Conservation (phyloP, 768 basidiomycete genomes). For the Boletales sp. region DNA sequence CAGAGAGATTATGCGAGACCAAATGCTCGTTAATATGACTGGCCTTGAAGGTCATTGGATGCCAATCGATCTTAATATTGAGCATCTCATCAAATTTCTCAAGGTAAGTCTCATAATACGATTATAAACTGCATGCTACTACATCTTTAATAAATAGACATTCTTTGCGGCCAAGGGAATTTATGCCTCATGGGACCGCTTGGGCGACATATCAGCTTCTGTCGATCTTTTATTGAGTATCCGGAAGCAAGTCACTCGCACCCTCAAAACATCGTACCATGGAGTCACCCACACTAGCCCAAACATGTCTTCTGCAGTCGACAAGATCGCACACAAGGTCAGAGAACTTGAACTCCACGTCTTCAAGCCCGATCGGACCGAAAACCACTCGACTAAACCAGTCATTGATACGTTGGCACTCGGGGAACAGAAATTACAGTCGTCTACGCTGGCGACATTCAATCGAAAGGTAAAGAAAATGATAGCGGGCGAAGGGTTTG, state of each 20-base stretch:
- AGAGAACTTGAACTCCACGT: conserved; percentile 11
- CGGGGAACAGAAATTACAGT: conserved; percentile 22
- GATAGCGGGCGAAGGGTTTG: conserved; percentile 3
- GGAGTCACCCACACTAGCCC: conserved; percentile 22
- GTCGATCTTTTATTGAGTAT: conserved; percentile 27
- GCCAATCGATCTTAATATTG: conserved; percentile 36
- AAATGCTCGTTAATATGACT: conserved; percentile 31
- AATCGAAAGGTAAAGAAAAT: conserved; percentile 29
- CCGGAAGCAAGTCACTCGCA: conserved; percentile 25
- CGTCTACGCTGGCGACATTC: conserved; percentile 28
- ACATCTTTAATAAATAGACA: no score
- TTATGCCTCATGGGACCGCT: conserved; percentile 28
- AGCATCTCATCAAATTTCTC: conserved; percentile 33
- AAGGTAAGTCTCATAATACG: conserved; percentile 29
- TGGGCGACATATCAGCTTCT: conserved; percentile 30
- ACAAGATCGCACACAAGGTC: neutral
- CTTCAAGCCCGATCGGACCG: neutral
- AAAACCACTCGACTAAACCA: neutral
- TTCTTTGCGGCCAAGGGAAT: conserved; percentile 27
- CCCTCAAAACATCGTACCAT: conserved; percentile 23
- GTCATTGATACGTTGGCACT: conserved; percentile 8
- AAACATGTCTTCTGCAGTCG: conserved; percentile 15
- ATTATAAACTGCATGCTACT: no score
- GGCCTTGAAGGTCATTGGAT: conserved; percentile 34
- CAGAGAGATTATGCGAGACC: conserved; percentile 35